Base-by-base conservation (phyloP, 2,329 filamentous ascomycete species). In the Trichoderma pleuroti region DNA sequence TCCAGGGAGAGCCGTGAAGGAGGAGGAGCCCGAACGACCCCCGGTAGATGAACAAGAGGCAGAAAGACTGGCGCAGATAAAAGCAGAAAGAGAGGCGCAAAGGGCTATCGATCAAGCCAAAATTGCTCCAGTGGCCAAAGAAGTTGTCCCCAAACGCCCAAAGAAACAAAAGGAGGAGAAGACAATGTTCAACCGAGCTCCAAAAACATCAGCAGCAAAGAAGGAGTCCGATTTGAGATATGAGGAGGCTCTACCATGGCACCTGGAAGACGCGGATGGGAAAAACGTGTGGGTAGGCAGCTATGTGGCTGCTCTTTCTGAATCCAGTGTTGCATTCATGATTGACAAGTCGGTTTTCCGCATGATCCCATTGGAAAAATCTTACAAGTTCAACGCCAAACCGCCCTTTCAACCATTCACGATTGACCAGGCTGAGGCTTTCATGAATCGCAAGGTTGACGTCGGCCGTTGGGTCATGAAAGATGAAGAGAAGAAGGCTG, bases 201-300 rank as follows among this genome's bases (percentile, higher is more conserved):
- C 97, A 70, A 87, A 87, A 68, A 86, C 87, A 7, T 94, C 94
- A 77, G 94, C 95, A 77, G 95, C 82, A 84, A 96, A 87, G 86
- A 97, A 86, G 84, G 86, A 90, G 71, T 85, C 86, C 0, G 88
- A 89, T 70, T 89, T 89, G 82, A 91, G 94, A 73, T 99, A 98
- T 75, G 96, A 98, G 79, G 96, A 99, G 80, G 93, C 95, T 5
- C 84, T 98, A 63, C 96, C 96, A 7, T 99, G 96, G 96, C 94
- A 98, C 79, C 82, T 99, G 42, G 96, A 99, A 79, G 96, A 99
- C 79, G 97, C 94, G 52, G 95, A 99, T 77, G 93, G 94, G 74
- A 97, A 95, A 80, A 95, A 97, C 76, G 92, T 93, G 3, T 98
- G 94, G 93, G 91, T 96, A 39, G 96, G 94, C 57, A 92, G 91